Evolutionary conservation across 495 filamentous ascomycete species (phyloP).

Genomic region (Friedmanniomyces endolithicus): DNA sequence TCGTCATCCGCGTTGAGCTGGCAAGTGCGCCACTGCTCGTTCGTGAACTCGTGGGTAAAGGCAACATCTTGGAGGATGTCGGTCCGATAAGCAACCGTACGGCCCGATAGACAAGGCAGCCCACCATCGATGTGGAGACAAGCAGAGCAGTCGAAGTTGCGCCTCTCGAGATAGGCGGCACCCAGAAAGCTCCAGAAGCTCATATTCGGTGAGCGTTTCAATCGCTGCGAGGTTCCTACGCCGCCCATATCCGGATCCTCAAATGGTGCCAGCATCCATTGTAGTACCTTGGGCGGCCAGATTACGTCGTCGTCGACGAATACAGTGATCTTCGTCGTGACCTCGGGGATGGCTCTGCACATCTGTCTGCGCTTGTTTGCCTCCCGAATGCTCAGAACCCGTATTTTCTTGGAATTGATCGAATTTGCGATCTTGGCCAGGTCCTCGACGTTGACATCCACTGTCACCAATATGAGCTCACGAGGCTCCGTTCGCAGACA

Average conservation of each 20-base stretch:
- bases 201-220: conserved; percentile 50
- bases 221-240: conserved; percentile 69
- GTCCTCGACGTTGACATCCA: conserved; percentile 47
- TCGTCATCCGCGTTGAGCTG: conserved; percentile 56
- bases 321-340: conserved; percentile 59
- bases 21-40: conserved; percentile 43
- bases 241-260: conserved; percentile 65
- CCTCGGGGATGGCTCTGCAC: conserved; percentile 64
- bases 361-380: conserved; percentile 81
- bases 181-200: conserved; percentile 67
- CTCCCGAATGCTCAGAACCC: conserved; percentile 28
- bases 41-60: conserved; percentile 51
- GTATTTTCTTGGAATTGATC: conserved; percentile 38
- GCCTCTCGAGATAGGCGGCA: conserved; percentile 66
- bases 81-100: conserved; percentile 72
- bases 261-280: conserved; percentile 77
- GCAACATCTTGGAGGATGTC: conserved; percentile 63
- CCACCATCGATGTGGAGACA: conserved; percentile 78
- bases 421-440: conserved; percentile 40
- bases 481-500: conserved; percentile 44
- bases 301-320: conserved; percentile 83
- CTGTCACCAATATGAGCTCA: conserved; percentile 52
- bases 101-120: conserved; percentile 75
- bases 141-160: conserved; percentile 82
- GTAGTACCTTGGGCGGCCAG: conserved; percentile 63